Evolutionary conservation across 2,329 filamentous ascomycete species (phyloP).

Genomic region (Neurospora sp.): DNA sequence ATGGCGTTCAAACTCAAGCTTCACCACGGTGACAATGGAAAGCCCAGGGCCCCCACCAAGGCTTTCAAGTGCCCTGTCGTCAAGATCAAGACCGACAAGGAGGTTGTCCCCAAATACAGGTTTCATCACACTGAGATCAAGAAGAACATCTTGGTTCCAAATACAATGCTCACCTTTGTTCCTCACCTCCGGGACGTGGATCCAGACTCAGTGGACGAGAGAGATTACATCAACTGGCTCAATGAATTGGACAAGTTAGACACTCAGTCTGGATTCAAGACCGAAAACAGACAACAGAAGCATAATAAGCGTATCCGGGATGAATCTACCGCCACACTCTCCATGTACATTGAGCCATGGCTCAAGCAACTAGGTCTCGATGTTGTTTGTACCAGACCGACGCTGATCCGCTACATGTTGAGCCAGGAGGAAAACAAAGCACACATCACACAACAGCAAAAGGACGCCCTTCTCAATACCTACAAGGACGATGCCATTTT

Average conservation of each 20-base stretch:
- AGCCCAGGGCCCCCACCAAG: conserved; percentile 10
- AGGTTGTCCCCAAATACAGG: conserved; percentile 45
- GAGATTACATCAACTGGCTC: conserved; percentile 45
- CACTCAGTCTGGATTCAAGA: conserved; percentile 45
- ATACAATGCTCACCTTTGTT: conserved; percentile 50
- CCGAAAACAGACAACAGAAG: conserved; percentile 42
- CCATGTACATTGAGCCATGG: conserved; percentile 45
- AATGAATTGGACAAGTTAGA: conserved; percentile 48
- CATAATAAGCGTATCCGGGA: conserved; percentile 37
- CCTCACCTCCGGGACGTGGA: conserved; percentile 49
- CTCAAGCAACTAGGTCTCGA: conserved; percentile 38
- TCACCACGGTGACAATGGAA: conserved; percentile 16
- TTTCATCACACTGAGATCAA: conserved; percentile 51
- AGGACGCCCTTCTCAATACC: conserved; percentile 39
- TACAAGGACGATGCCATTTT: conserved; percentile 31
- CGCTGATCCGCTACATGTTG: conserved; percentile 43
- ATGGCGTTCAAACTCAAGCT: conserved; percentile 45
- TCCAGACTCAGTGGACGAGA: conserved; percentile 39
- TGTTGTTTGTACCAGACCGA: conserved; percentile 37
- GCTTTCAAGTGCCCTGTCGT: conserved; percentile 20
- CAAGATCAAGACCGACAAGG: conserved; percentile 39
- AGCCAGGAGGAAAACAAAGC: conserved; percentile 34
- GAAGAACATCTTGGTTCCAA: conserved; percentile 49
- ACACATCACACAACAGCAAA: conserved; percentile 44
- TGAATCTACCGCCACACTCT: conserved; percentile 41